phyloP scores from a whole-genome alignment of 2,329 filamentous ascomycete genomes.

The Pseudocercospora ulei region DNA sequence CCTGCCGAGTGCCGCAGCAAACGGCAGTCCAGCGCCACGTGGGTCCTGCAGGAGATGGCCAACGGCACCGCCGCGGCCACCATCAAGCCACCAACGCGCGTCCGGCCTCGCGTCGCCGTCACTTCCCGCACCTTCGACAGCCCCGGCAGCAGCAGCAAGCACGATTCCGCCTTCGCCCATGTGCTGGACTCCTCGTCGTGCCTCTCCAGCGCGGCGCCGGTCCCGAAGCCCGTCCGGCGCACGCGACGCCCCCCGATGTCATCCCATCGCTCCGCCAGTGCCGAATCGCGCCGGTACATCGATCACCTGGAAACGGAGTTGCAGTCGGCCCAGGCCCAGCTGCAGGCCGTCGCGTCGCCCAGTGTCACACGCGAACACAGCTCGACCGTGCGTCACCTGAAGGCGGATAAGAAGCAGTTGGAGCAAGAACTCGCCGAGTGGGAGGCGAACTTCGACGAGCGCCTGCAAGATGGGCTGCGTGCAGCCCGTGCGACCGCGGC shows the following conservation, averaged over 20 bases:
- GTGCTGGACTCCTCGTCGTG: constrained; percentile 16
- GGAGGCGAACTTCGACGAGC: constrained; percentile 34
- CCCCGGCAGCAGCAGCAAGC: constrained; percentile 14
- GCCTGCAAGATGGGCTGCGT: constrained; percentile 32
- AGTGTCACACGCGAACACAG: constrained; percentile 33
- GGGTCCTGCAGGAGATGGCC: constrained; percentile 31
- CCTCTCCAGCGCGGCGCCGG: constrained; percentile 17
- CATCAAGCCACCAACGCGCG: constrained; percentile 18
- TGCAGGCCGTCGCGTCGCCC: constrained; percentile 38
- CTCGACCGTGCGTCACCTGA: constrained; percentile 34
- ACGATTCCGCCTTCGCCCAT: constrained; percentile 16
- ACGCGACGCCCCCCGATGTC: constrained; percentile 17
- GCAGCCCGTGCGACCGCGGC: constrained; percentile 28
- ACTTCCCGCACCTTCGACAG: constrained; percentile 20
- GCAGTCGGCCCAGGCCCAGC: constrained; percentile 35
- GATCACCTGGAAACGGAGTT: constrained; percentile 44
- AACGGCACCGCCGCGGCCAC: constrained; percentile 11
- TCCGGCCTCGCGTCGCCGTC: constrained; percentile 16
- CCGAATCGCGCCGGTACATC: constrained; percentile 41
- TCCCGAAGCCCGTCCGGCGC: constrained; percentile 13
- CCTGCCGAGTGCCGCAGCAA: constrained; percentile 17
- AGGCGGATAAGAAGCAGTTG: constrained; percentile 31
- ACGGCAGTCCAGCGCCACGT: constrained; percentile 21
- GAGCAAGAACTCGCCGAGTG: constrained; percentile 34
- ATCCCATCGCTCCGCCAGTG: constrained; percentile 32